These are phyloP conservation scores for Priceomyces haplophilus DNA, from an alignment of 805 yeast species.

Conservation along the genomic window DNA sequence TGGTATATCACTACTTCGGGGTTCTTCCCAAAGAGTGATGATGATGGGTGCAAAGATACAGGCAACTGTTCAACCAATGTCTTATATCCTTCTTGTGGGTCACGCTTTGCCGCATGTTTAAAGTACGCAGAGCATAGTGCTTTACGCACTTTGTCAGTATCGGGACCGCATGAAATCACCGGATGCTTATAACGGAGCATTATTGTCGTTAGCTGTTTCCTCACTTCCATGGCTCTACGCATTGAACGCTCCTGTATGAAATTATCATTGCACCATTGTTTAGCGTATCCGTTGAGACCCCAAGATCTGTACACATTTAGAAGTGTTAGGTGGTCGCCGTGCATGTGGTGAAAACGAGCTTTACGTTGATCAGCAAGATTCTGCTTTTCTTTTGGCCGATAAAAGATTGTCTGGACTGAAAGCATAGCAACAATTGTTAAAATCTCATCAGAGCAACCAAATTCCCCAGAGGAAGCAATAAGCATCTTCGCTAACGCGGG, in stretches of 20 bases:
- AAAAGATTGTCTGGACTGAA: constrained; percentile 78
- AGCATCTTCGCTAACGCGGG: constrained; percentile 84
- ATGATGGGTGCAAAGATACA: constrained; percentile 85
- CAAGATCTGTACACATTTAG: constrained; percentile 78
- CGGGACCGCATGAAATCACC: constrained; percentile 50
- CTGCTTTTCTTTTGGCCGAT: constrained; percentile 75
- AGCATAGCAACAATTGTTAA: constrained; percentile 85
- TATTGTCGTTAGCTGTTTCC: constrained; percentile 61
- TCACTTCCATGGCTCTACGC: constrained; percentile 74
- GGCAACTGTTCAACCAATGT: constrained; percentile 66
- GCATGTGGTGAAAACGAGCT: constrained; percentile 67
- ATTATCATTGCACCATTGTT: constrained; percentile 76
- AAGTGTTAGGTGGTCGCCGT: constrained; percentile 82
- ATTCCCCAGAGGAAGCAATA: constrained; percentile 67
- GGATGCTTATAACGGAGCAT: constrained; percentile 49
- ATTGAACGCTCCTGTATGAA: constrained; percentile 78
- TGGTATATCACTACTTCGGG: constrained; percentile 83
- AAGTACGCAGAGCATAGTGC: constrained; percentile 68
- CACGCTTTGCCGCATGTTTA: constrained; percentile 62
- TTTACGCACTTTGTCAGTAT: constrained; percentile 55
- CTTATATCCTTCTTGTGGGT: constrained; percentile 52
- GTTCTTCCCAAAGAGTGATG: constrained; percentile 57
- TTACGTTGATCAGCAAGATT: constrained; percentile 71
- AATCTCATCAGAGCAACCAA: constrained; percentile 76
- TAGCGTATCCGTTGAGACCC: constrained; percentile 54